These are phyloP conservation scores for slime mould (Dictyostelium discoideum) DNA, from an alignment of 78 protist species.

Conservation along the genomic window DNA sequence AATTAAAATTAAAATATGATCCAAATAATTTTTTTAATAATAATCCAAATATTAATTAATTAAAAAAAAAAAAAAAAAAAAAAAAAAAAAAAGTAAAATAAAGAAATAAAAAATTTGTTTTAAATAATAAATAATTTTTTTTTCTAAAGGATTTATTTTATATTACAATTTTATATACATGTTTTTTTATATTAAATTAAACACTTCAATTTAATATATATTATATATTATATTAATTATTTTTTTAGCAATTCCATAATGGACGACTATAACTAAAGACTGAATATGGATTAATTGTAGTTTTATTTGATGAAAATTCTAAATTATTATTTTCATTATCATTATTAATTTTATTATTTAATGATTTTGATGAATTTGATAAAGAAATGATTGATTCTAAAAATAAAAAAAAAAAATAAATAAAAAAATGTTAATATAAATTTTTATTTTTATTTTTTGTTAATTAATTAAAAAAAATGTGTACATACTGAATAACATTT, in stretches of 20 bases:
- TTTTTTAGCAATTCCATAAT: not conserved
- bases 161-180: not conserved
- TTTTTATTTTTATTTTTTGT: not conserved
- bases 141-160: not conserved
- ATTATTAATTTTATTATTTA: not conserved
- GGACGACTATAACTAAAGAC: not conserved
- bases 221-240: not conserved
- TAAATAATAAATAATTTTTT: not conserved
- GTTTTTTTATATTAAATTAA: not conserved
- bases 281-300: not conserved
- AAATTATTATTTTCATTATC: not conserved
- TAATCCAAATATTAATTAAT: not conserved
- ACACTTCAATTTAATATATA: not conserved
- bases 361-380: not conserved
- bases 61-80: not conserved
- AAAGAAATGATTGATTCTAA: not conserved
- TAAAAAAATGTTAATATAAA: not conserved
- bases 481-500: conserved; percentile 4
- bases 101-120: not conserved
- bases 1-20: conserved; percentile 15
- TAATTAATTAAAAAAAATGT: not conserved
- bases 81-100: not conserved
- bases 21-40: not conserved
- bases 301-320: not conserved
- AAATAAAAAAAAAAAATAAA: not conserved